Conservation (phyloP, 2,329 filamentous ascomycete species). For the Diaporthe batatas region DNA sequence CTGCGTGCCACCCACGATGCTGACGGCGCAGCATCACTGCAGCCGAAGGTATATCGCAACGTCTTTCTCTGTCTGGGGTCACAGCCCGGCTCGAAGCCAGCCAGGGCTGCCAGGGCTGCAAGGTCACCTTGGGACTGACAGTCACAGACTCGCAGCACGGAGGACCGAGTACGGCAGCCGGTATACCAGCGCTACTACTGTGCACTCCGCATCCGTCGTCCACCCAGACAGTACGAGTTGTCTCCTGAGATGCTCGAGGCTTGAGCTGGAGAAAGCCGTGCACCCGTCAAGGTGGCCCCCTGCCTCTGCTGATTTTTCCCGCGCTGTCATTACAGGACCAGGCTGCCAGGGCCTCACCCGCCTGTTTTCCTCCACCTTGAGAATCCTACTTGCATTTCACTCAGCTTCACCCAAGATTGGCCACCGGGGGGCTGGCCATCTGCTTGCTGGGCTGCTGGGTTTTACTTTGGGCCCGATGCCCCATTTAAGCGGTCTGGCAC, state of each 20-base stretch:
- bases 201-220: too few relatives aligned
- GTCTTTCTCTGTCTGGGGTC: conserved; percentile 16
- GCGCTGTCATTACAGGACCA: conserved; percentile 1
- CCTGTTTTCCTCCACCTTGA: conserved; percentile 1
- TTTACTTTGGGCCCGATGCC: conserved; percentile 33
- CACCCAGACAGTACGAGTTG: not conserved
- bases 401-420: conserved; percentile 4
- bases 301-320: conserved; percentile 1
- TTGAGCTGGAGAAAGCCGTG: not conserved
- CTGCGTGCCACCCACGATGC: conserved; percentile 34
- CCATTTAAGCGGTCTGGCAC: conserved; percentile 13
- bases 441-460: not conserved
- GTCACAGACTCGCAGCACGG: too few relatives aligned
- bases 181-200: conserved; percentile 21
- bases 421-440: not conserved
- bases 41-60: conserved; percentile 15
- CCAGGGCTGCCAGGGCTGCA: too few relatives aligned
- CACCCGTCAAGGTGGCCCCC: conserved; percentile 15
- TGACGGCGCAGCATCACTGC: conserved; percentile 18
- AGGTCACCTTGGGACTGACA: conserved; percentile 20
- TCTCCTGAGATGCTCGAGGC: not conserved
- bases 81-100: conserved; percentile 20
- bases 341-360: not conserved
- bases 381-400: not conserved
- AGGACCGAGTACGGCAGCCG: not conserved